These are phyloP conservation scores for Mycena polygramma DNA, from an alignment of 768 basidiomycete genomes.

Conservation along the genomic window DNA sequence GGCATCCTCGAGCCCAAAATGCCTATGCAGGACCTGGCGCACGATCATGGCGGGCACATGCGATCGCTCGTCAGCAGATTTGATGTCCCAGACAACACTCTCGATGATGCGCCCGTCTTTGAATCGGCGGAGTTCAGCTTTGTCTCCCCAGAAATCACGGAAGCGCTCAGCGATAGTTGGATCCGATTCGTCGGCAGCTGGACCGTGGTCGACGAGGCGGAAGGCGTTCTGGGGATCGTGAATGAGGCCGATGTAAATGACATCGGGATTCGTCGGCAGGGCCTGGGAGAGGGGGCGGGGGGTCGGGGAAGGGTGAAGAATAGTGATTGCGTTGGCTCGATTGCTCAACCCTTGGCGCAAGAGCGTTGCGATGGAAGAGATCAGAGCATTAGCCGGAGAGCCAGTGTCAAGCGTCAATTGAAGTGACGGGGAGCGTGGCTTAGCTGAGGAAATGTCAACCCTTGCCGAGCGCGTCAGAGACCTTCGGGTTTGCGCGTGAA, in stretches of 20 bases:
- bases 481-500: constrained; percentile 21
- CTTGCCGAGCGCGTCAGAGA: constrained; percentile 48
- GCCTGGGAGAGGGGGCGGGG: constrained; percentile 65
- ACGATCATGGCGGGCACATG: constrained; percentile 84
- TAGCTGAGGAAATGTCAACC: constrained; percentile 66
- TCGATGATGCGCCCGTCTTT: constrained; percentile 95
- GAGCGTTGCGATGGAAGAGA: constrained; percentile 63
- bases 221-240: constrained; percentile 80
- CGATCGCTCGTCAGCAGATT: constrained; percentile 82
- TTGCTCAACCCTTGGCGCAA: constrained; percentile 80
- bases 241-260: constrained; percentile 80
- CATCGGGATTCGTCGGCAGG: constrained; percentile 62
- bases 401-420: constrained; percentile 70
- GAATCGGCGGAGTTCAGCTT: constrained; percentile 93
- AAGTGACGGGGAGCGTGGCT: constrained; percentile 56
- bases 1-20: constrained; percentile 75
- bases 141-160: constrained; percentile 90
- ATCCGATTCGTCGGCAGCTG: constrained; percentile 75
- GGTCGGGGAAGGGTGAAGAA: constrained; percentile 66
- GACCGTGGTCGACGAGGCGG: constrained; percentile 94
- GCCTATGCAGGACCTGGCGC: constrained; percentile 77
- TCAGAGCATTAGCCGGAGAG: constrained; percentile 66
- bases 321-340: constrained; percentile 73
- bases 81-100: constrained; percentile 97
- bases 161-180: constrained; percentile 68